These are phyloP conservation scores for Penicillium sp. DNA, from an alignment of 2,329 filamentous ascomycete species.

Conservation along the genomic window DNA sequence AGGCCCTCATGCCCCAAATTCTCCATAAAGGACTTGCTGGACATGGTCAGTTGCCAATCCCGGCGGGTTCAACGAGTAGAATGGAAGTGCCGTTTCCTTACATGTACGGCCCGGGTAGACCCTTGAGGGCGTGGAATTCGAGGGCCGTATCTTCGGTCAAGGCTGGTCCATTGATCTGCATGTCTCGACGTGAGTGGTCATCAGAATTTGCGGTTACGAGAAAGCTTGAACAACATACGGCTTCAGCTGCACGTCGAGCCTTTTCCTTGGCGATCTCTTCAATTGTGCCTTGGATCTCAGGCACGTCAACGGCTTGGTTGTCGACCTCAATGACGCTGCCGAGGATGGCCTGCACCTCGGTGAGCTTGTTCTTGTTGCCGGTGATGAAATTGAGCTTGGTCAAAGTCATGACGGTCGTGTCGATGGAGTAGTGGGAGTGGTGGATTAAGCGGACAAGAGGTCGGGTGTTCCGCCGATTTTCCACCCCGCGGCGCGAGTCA, in stretches of 20 bases:
- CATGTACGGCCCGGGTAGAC: slow-evolving; percentile 96
- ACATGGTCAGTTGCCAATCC: too few relatives aligned
- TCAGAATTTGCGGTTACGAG: background rate
- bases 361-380: slow-evolving; percentile 89
- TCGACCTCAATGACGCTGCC: slow-evolving; percentile 68
- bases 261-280: slow-evolving; percentile 91
- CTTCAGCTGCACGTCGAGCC: slow-evolving; percentile 74
- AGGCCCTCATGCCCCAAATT: slow-evolving; percentile 78
- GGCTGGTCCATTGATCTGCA: slow-evolving; percentile 76
- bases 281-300: slow-evolving; percentile 87
- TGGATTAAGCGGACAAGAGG: background rate
- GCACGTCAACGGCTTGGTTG: slow-evolving; percentile 72
- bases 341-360: slow-evolving; percentile 84
- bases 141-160: slow-evolving; percentile 94
- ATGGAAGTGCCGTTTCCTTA: slow-evolving; percentile 50
- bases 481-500: slow-evolving; percentile 6
- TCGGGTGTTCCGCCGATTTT: background rate
- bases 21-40: slow-evolving; percentile 92
- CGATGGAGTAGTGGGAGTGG: background rate
- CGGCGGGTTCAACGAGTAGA: too few relatives aligned
- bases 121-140: slow-evolving; percentile 84
- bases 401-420: slow-evolving; percentile 45
- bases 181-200: slow-evolving; percentile 3
- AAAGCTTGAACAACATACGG: slow-evolving; percentile 51
- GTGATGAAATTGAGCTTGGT: slow-evolving; percentile 84